These are phyloP conservation scores for Botrytis aclada DNA, from an alignment of 2,329 filamentous ascomycete species.

Conservation along the genomic window DNA sequence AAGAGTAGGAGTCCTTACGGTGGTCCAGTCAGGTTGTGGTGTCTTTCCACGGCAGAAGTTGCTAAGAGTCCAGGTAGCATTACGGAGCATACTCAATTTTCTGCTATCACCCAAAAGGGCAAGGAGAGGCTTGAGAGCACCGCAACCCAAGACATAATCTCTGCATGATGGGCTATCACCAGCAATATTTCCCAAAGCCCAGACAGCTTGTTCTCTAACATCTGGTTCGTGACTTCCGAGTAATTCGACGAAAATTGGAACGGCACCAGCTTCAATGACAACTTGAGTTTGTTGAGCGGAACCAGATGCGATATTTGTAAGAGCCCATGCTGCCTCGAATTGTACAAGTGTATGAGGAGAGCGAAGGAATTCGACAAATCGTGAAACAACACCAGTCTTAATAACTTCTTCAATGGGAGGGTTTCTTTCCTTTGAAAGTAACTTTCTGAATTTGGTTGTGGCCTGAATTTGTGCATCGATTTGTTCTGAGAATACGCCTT, in stretches of 20 bases:
- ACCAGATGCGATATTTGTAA: constrained; percentile 98
- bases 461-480: constrained; percentile 97
- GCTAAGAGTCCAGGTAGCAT: constrained; percentile 98
- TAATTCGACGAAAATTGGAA: constrained; percentile 97
- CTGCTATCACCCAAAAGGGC: constrained; percentile 91
- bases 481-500: constrained; percentile 96
- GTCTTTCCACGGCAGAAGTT: constrained; percentile 99
- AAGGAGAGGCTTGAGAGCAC: constrained; percentile 86
- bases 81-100: constrained; percentile 98
- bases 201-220: constrained; percentile 96
- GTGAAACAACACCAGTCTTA: constrained; percentile 94
- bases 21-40: constrained; percentile 96
- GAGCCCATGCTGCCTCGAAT: constrained; percentile 97
- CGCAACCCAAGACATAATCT: constrained; percentile 90
- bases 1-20: constrained; percentile 55
- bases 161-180: constrained; percentile 97
- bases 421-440: constrained; percentile 97
- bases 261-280: constrained; percentile 95
- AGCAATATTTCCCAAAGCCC: constrained; percentile 97
- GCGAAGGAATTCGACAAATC: constrained; percentile 97
- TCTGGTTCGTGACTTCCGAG: constrained; percentile 94
- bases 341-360: constrained; percentile 97
- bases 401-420: constrained; percentile 99
- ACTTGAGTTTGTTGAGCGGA: constrained; percentile 97
- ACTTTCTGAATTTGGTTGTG: constrained; percentile 97